phyloP scores from a whole-genome alignment of 164 flowering plant genomes.

The Houttuynia cordata region DNA sequence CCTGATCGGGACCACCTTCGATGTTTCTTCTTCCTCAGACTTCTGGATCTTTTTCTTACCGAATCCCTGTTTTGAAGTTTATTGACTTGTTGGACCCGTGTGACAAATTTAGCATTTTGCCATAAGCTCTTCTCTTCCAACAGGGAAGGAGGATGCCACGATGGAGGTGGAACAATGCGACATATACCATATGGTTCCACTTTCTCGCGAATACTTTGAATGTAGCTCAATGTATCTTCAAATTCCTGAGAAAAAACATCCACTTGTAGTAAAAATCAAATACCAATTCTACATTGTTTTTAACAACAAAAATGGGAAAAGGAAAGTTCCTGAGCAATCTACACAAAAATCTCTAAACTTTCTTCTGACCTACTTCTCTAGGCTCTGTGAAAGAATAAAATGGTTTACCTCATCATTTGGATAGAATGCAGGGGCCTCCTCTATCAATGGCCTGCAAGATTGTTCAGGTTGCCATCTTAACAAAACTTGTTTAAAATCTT shows the following conservation, averaged over 20 bases:
- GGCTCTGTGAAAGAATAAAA: neutral
- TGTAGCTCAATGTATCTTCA: conserved; percentile 63
- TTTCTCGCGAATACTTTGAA: conserved; percentile 43
- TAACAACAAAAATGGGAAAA: neutral
- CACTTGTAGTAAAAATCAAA: neutral
- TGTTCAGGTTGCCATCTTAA: conserved; percentile 66
- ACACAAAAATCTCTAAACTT: neutral
- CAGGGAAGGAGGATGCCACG: conserved; percentile 75
- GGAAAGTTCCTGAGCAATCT: neutral
- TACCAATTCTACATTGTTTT: too few species aligned
- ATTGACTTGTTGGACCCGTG: conserved; percentile 63
- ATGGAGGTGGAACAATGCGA: conserved; percentile 75
- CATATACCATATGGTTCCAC: conserved; percentile 81
- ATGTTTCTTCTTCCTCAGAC: conserved; percentile 48
- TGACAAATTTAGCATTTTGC: conserved; percentile 52
- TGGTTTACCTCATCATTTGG: conserved; percentile 57
- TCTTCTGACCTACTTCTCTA: neutral
- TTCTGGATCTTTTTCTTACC: conserved; percentile 40
- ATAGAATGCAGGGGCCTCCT: conserved; percentile 78
- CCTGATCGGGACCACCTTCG: conserved; percentile 37
- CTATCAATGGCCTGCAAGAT: conserved; percentile 54
- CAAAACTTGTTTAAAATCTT: conserved; percentile 30
- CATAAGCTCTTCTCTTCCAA: conserved; percentile 47
- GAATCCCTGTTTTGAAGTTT: conserved; percentile 86
- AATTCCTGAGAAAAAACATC: conserved; percentile 46